phyloP scores from a whole-genome alignment of 1,284 basidiomycete species.

The Grifola frondosa region DNA sequence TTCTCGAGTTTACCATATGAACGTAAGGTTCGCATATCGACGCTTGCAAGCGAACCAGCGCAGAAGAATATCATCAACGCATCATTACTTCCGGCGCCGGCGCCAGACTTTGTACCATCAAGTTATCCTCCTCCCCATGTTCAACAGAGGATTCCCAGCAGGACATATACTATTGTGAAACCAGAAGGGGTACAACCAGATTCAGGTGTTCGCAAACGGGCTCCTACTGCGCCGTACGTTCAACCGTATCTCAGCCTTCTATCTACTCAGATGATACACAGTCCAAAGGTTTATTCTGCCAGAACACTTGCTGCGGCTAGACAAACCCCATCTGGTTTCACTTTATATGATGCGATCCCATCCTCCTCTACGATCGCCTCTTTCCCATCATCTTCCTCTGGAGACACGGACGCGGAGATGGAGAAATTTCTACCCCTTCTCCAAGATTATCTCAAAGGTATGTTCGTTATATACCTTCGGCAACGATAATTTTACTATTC shows the following conservation, averaged over 20 bases:
- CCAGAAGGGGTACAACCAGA: slow-evolving; percentile 13
- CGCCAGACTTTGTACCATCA: not conserved
- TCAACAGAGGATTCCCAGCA: slow-evolving; percentile 1
- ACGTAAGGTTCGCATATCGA: no score
- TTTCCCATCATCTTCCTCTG: slow-evolving; percentile 23
- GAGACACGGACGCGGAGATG: slow-evolving; percentile 54
- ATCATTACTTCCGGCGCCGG: not conserved
- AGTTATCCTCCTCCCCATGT: not conserved
- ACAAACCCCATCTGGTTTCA: slow-evolving; percentile 46
- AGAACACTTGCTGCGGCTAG: slow-evolving; percentile 42
- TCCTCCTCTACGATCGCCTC: slow-evolving; percentile 31
- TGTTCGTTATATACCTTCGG: slow-evolving; percentile 16
- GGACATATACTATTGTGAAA: slow-evolving; percentile 33
- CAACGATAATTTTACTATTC: slow-evolving; percentile 25
- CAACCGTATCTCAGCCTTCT: not conserved
- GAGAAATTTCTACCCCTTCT: slow-evolving; percentile 73
- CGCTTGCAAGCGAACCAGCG: slow-evolving; percentile 17
- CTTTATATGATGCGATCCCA: slow-evolving; percentile 70
- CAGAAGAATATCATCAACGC: slow-evolving; percentile 14
- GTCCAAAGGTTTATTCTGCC: slow-evolving; percentile 52
- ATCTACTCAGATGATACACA: slow-evolving; percentile 1
- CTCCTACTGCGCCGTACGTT: slow-evolving; percentile 28
- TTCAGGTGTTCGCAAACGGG: slow-evolving; percentile 8
- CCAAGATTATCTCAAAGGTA: slow-evolving; percentile 68
- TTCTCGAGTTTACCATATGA: not conserved